Evolutionary conservation across 129 eudicot species (phyloP).

Genomic region (Flaveria bidentis): DNA sequence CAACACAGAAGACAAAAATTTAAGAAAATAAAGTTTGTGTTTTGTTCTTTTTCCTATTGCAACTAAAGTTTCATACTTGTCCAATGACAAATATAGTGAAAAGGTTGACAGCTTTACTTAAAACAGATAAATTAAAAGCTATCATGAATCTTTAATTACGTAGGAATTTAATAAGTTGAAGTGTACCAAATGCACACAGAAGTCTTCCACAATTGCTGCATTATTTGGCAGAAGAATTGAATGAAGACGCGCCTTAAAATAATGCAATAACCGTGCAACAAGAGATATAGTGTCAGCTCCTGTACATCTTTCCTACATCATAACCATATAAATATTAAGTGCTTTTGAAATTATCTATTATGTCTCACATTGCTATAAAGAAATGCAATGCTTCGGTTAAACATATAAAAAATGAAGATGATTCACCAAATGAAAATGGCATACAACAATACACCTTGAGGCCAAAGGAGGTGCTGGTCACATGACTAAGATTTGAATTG

Average conservation of each 20-base stretch:
- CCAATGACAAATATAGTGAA: not conserved
- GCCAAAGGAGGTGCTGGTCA: conserved; percentile 51
- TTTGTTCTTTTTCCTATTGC: conserved; percentile 16
- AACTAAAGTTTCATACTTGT: conserved; percentile 17
- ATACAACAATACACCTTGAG: conserved; percentile 49
- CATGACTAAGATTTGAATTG: conserved; percentile 39
- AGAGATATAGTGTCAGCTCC: conserved; percentile 86
- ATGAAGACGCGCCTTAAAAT: conserved; percentile 85
- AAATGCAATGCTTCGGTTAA: not conserved
- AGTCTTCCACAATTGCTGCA: conserved; percentile 72
- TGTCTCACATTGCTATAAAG: not conserved
- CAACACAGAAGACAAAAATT: conserved; percentile 11
- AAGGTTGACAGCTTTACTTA: conserved; percentile 17
- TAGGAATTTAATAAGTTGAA: not conserved
- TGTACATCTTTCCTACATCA: conserved; percentile 94
- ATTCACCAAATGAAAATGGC: conserved; percentile 8
- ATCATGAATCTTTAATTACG: not conserved
- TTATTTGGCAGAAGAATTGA: conserved; percentile 73
- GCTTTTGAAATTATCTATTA: not conserved
- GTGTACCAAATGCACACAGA: conserved; percentile 83
- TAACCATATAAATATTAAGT: conserved; percentile 9
- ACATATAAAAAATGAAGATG: not conserved
- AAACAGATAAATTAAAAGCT: conserved; percentile 12
- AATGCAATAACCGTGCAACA: conserved; percentile 82
- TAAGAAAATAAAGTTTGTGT: conserved; percentile 11